These are phyloP conservation scores for Rhododendron molle DNA, from an alignment of 148 eudicot genomes.

Conservation along the genomic window DNA sequence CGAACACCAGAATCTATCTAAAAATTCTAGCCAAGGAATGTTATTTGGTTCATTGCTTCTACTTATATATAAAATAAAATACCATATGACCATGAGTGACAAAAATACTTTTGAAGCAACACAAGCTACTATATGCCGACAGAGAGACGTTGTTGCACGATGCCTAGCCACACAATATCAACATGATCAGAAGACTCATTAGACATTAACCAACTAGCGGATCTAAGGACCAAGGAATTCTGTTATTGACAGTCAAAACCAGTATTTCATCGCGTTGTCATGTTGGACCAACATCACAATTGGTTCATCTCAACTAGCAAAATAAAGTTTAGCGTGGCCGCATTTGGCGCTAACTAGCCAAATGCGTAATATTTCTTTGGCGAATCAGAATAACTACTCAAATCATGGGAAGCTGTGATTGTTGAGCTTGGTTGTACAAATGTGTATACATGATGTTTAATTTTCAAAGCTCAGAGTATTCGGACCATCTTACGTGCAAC, in stretches of 20 bases:
- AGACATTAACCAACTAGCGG: not conserved
- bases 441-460: not conserved
- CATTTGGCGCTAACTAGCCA: not conserved
- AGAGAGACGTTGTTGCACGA: not conserved
- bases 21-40: not conserved
- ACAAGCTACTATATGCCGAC: not conserved
- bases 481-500: not conserved
- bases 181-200: not conserved
- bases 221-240: not conserved
- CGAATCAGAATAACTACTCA: not conserved
- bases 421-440: not conserved
- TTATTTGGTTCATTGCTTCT: not conserved
- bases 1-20: not conserved
- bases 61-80: no score
- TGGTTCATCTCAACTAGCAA: not conserved
- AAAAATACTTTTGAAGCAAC: not conserved
- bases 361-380: not conserved
- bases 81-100: not conserved
- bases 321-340: not conserved
- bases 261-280: not conserved
- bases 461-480: not conserved
- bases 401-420: not conserved
- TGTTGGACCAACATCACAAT: not conserved
- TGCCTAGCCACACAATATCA: not conserved
- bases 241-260: not conserved